These are phyloP conservation scores for Physcomitrium patens DNA, from an alignment of 225 moss, liverwort and hornwort genomes.

Conservation along the genomic window DNA sequence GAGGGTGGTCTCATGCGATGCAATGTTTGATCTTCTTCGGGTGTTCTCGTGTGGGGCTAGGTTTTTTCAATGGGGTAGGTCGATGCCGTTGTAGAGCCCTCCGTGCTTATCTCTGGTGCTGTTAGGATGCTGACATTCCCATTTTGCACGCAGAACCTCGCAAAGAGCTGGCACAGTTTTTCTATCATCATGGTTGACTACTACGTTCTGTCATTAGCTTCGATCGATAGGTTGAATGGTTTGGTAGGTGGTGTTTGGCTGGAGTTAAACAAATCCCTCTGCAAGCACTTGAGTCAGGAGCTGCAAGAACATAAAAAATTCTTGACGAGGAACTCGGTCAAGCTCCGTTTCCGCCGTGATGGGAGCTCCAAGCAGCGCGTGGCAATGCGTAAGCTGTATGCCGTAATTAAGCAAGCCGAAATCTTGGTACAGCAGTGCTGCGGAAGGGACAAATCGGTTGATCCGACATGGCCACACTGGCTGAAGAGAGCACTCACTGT, in stretches of 20 bases:
- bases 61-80: too few relatives aligned
- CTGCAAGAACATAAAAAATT: not conserved
- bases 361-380: not conserved
- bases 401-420: constrained; percentile 28
- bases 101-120: not conserved
- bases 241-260: not conserved
- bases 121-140: not conserved
- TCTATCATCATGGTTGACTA: not conserved
- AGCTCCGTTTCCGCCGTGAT: not conserved
- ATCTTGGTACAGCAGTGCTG: constrained; percentile 30
- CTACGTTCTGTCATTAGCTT: constrained; percentile 15
- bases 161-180: not conserved
- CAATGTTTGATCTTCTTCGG: too few relatives aligned
- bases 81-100: not conserved
- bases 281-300: constrained; percentile 1
- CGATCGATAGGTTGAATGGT: constrained; percentile 16
- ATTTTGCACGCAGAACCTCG: not conserved
- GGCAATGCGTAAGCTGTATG: constrained; percentile 20
- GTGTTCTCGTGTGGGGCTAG: too few relatives aligned
- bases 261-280: constrained; percentile 12
- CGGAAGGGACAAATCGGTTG: not conserved
- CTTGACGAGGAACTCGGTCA: not conserved
- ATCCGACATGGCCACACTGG: not conserved
- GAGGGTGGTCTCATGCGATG: too few relatives aligned
- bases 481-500: constrained; percentile 12